A percentile compares a stretch with the other conserved stretches of the same genome.
Evolutionary conservation across 306 rosid species (phyloP).

Genomic region (Gynostemma pentaphyllum): DNA sequence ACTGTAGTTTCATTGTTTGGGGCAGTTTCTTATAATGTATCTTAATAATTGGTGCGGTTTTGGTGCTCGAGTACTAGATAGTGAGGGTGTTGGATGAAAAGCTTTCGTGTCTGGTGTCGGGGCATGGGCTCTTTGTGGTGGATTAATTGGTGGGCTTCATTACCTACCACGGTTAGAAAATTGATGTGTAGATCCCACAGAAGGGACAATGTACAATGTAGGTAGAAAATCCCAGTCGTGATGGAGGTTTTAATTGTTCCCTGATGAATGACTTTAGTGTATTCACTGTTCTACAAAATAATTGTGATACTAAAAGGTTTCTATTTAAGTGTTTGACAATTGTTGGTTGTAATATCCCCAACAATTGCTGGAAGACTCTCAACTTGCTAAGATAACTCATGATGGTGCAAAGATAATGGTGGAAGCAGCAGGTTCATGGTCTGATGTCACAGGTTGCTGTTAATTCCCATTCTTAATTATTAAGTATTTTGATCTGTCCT

Average conservation of each 20-base stretch:
- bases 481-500: not conserved
- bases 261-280: not conserved
- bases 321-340: not conserved
- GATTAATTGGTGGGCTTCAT: too few relatives aligned
- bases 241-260: not conserved
- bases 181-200: not conserved
- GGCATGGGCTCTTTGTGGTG: too few relatives aligned
- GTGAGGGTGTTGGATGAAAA: too few relatives aligned
- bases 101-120: too few relatives aligned
- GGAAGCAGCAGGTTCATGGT: constrained; percentile 95
- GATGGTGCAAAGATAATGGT: constrained; percentile 92
- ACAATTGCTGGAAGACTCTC: constrained; percentile 66
- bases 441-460: constrained; percentile 83
- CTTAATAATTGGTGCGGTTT: not conserved
- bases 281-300: not conserved
- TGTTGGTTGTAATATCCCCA: not conserved
- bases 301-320: not conserved
- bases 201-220: not conserved
- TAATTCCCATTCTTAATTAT: not conserved
- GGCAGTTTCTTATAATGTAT: not conserved
- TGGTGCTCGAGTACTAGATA: too few relatives aligned
- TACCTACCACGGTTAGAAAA: too few relatives aligned
- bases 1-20: not conserved
- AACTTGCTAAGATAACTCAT: constrained; percentile 80
- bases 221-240: not conserved